Percentiles rank a stretch among this genome's conserved stretches.
These are phyloP conservation scores for Cryptococcus sp. DNA, from an alignment of 1,284 basidiomycete genomes.

Conservation along the genomic window DNA sequence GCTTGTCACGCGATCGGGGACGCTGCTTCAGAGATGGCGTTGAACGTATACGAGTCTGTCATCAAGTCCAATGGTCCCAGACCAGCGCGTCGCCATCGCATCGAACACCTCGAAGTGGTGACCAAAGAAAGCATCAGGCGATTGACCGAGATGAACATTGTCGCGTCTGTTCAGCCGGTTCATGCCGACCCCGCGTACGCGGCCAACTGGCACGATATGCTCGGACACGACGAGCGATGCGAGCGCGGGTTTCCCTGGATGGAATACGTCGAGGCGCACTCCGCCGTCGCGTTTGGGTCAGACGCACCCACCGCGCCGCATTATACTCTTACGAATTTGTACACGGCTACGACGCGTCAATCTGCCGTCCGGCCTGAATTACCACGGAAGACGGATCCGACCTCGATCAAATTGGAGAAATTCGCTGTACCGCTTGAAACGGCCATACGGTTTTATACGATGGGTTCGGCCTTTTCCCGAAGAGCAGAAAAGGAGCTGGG, in stretches of 20 bases:
- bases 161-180: slow-evolving; percentile 35
- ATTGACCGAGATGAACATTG: slow-evolving; percentile 26
- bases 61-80: slow-evolving; percentile 20
- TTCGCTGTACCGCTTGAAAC: slow-evolving; percentile 19
- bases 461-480: slow-evolving; percentile 24
- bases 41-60: slow-evolving; percentile 33
- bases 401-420: slow-evolving; percentile 13
- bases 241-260: slow-evolving; percentile 34
- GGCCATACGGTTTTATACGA: slow-evolving; percentile 27
- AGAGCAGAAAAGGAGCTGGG: slow-evolving; percentile 20
- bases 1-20: slow-evolving; percentile 41
- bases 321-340: slow-evolving; percentile 33
- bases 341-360: slow-evolving; percentile 32
- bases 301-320: slow-evolving; percentile 37
- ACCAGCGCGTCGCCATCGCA: slow-evolving; percentile 23
- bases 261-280: slow-evolving; percentile 24
- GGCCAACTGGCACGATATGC: slow-evolving; percentile 27
- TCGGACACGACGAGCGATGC: slow-evolving; percentile 31
- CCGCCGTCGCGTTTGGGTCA: slow-evolving; percentile 31
- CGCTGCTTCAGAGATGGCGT: slow-evolving; percentile 33
- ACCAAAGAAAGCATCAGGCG: slow-evolving; percentile 24
- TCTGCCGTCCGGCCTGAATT: slow-evolving; percentile 25
- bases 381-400: slow-evolving; percentile 12
- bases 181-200: slow-evolving; percentile 37
- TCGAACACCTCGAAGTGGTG: slow-evolving; percentile 41